phyloP scores from a whole-genome alignment of 2,329 filamentous ascomycete genomes.

The Tolypocladium amazonense region DNA sequence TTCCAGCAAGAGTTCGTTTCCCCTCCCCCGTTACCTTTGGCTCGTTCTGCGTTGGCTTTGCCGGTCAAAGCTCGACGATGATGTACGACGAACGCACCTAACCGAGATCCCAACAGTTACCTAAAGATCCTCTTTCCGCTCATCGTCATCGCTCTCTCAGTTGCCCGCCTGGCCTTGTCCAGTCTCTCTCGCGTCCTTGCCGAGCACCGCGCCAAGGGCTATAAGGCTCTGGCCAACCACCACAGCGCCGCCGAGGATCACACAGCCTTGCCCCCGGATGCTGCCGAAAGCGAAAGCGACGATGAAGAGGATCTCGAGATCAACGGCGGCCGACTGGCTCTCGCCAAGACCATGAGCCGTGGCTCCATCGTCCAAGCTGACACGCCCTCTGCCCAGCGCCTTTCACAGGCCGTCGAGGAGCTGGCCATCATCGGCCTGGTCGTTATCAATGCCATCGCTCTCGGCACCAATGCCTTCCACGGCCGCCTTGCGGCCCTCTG shows the following conservation, averaged over 20 bases:
- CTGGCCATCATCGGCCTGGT: conserved; percentile 63
- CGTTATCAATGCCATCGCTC: conserved; percentile 53
- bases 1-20: conserved; percentile 56
- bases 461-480: conserved; percentile 44
- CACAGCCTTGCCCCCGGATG: conserved; percentile 40
- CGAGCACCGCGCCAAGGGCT: conserved; percentile 40
- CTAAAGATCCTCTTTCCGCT: conserved; percentile 67
- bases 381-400: conserved; percentile 61
- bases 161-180: conserved; percentile 53
- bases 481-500: conserved; percentile 49
- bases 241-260: conserved; percentile 28
- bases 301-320: conserved; percentile 46
- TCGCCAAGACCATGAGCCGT: conserved; percentile 50
- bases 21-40: not conserved
- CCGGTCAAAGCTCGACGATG: conserved; percentile 1
- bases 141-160: conserved; percentile 56
- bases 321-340: conserved; percentile 42
- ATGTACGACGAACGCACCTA: not conserved
- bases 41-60: not conserved
- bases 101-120: conserved; percentile 15
- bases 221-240: conserved; percentile 42
- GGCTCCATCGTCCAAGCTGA: conserved; percentile 62
- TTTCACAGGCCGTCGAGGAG: conserved; percentile 64
- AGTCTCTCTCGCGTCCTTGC: conserved; percentile 41
- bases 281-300: conserved; percentile 44